phyloP scores from a whole-genome alignment of 257 asterid genomes.

The Forsythia suspensa region DNA sequence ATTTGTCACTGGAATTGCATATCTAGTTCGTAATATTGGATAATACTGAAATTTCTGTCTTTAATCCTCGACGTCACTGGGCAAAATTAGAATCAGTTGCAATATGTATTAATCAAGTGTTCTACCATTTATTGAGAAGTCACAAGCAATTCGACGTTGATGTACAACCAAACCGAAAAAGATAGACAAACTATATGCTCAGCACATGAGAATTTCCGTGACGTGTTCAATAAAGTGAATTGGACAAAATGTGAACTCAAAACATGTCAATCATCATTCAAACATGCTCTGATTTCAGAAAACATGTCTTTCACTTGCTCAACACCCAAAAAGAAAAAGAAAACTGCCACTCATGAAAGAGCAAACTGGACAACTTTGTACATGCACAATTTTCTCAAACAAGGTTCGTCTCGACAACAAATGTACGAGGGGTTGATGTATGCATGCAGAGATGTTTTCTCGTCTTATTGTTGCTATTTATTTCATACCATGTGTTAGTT shows the following conservation, averaged over 20 bases:
- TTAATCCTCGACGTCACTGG: neutral
- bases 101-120: no score
- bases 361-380: neutral
- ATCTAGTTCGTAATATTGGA: no score
- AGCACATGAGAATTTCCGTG: neutral
- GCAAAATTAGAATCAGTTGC: no score
- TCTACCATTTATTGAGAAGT: neutral
- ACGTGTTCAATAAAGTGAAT: neutral
- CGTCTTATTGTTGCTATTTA: neutral
- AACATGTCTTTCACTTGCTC: neutral
- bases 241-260: neutral
- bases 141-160: neutral
- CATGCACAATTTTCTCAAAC: neutral
- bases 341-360: neutral
- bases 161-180: neutral
- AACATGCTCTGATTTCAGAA: no score
- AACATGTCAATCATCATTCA: neutral
- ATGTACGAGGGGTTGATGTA: neutral
- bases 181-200: neutral
- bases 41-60: neutral
- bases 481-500: neutral
- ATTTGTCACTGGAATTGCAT: neutral
- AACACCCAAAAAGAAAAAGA: neutral
- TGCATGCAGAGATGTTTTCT: neutral
- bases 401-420: neutral